These are phyloP conservation scores for Cordyceps javanica DNA, from an alignment of 2,329 filamentous ascomycete genomes.

Conservation along the genomic window DNA sequence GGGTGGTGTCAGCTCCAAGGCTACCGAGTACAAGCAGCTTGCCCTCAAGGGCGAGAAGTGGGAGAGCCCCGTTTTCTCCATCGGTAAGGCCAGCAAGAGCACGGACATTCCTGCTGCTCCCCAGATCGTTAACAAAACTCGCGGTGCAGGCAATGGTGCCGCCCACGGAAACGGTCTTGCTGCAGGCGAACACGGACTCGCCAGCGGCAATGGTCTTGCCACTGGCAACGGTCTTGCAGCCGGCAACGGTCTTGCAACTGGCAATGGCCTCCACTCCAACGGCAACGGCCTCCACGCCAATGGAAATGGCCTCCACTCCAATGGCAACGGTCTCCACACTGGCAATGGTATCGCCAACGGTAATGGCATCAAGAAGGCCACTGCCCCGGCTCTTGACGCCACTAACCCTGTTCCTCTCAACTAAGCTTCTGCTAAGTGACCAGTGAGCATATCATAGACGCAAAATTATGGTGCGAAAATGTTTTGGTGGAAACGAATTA, in stretches of 20 bases:
- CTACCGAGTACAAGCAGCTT: slow-evolving; percentile 86
- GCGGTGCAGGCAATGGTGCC: slow-evolving; percentile 16
- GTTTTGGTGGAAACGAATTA: slow-evolving; percentile 7
- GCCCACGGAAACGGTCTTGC: slow-evolving; percentile 9
- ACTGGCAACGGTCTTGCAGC: slow-evolving; percentile 14
- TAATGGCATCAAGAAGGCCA: neutral
- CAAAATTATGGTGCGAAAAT: neutral
- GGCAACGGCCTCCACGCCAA: slow-evolving; percentile 7
- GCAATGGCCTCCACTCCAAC: slow-evolving; percentile 1
- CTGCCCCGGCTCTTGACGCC: slow-evolving; percentile 4
- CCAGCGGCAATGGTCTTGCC: slow-evolving; percentile 12
- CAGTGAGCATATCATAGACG: neutral
- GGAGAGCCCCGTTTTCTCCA: slow-evolving; percentile 90
- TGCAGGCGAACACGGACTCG: slow-evolving; percentile 15
- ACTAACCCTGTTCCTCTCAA: slow-evolving; percentile 4
- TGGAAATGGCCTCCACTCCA: slow-evolving; percentile 7
- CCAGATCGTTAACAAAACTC: slow-evolving; percentile 41
- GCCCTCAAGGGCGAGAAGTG: slow-evolving; percentile 85
- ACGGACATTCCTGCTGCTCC: slow-evolving; percentile 61
- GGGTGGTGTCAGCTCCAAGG: slow-evolving; percentile 80
- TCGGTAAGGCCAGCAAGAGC: slow-evolving; percentile 71
- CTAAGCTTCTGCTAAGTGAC: neutral
- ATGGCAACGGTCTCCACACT: slow-evolving; percentile 8
- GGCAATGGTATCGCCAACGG: slow-evolving; percentile 16
- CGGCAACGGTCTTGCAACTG: slow-evolving; percentile 15